Percentiles rank a stretch among this genome's conserved stretches.
Evolutionary conservation across 1,284 basidiomycete genomes (phyloP).

Genomic region (Amylostereum areolatum): DNA sequence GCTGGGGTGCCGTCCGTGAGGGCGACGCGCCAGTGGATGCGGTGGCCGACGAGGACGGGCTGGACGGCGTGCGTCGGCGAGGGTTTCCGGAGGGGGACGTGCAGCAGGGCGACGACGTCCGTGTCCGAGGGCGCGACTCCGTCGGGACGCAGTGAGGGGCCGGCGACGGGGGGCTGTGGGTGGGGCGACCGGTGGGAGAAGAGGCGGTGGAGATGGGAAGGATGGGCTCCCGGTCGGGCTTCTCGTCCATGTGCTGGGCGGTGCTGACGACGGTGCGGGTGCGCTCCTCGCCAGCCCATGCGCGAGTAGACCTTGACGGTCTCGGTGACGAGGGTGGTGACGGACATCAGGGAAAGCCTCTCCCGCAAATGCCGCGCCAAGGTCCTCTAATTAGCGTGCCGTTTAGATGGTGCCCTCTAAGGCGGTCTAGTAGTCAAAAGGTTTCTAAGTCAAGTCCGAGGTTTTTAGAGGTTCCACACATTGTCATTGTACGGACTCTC

Average conservation of each 20-base stretch:
- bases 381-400: too few species aligned
- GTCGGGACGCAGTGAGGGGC: neutral
- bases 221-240: neutral
- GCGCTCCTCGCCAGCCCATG: too few species aligned
- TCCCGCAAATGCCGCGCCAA: too few species aligned
- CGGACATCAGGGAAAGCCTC: constrained; percentile 57
- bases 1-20: neutral
- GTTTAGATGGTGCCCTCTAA: too few species aligned
- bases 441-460: too few species aligned
- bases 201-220: neutral
- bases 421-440: too few species aligned
- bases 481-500: too few species aligned
- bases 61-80: constrained; percentile 50
- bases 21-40: constrained; percentile 27
- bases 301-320: too few species aligned
- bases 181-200: neutral
- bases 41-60: constrained; percentile 64
- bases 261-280: neutral
- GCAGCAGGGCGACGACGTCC: constrained; percentile 23
- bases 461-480: too few species aligned
- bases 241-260: neutral
- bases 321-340: neutral
- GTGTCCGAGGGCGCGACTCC: neutral
- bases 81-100: constrained; percentile 32
- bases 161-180: neutral